phyloP scores from a whole-genome alignment of 345 rosid genomes.

The Eucalyptus sp. region DNA sequence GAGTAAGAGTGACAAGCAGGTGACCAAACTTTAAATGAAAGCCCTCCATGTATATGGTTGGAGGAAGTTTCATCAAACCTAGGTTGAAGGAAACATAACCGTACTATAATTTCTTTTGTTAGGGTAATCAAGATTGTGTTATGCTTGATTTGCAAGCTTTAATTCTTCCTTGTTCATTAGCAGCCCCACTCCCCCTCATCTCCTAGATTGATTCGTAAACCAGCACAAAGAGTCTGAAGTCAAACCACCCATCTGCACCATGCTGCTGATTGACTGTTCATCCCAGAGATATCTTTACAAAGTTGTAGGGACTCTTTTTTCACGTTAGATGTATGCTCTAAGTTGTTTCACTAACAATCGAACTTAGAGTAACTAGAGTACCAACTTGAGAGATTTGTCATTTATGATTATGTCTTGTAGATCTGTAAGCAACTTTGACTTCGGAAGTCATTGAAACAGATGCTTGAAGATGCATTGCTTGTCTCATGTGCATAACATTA shows the following conservation, averaged over 20 bases:
- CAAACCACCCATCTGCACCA: neutral
- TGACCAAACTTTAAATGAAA: neutral
- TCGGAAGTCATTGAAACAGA: neutral
- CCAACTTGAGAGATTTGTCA: neutral
- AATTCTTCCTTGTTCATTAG: neutral
- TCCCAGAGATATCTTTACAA: neutral
- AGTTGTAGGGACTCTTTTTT: neutral
- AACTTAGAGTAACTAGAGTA: neutral
- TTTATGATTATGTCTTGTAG: neutral
- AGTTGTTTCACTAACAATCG: neutral
- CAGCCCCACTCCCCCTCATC: neutral
- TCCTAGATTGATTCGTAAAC: neutral
- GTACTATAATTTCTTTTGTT: neutral
- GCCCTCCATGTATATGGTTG: neutral
- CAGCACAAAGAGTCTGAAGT: neutral
- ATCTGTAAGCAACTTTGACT: neutral
- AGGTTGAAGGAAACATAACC: neutral
- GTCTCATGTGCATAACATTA: neutral
- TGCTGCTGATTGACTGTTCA: neutral
- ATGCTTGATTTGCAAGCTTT: neutral
- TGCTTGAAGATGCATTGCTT: neutral
- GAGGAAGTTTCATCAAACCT: neutral
- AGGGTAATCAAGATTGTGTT: neutral
- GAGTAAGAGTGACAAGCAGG: neutral
- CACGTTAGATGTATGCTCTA: neutral